phyloP scores from a whole-genome alignment of 2,329 filamentous ascomycete species.

The Fusarium phyllophilum region DNA sequence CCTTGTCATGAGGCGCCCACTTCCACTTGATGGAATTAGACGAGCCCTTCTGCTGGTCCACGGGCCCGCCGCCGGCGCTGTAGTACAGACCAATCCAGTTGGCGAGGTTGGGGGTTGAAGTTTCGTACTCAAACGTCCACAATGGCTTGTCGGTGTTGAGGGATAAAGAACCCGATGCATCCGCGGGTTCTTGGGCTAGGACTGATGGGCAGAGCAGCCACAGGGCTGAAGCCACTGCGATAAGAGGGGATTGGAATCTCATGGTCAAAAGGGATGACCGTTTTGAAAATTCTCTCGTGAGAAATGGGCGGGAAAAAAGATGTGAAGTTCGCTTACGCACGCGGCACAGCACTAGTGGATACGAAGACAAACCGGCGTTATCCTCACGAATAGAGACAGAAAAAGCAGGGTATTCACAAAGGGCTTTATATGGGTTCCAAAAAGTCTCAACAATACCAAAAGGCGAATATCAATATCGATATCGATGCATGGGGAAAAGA shows the following conservation, averaged over 20 bases:
- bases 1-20: slow-evolving; percentile 45
- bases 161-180: slow-evolving; percentile 31
- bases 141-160: slow-evolving; percentile 23
- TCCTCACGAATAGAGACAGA: background rate
- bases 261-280: slow-evolving; percentile 4
- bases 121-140: slow-evolving; percentile 52
- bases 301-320: background rate
- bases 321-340: slow-evolving; percentile 1
- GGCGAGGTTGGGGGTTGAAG: slow-evolving; percentile 35
- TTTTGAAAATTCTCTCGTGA: background rate
- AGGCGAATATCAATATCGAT: background rate
- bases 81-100: slow-evolving; percentile 55
- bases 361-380: background rate
- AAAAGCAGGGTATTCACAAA: background rate
- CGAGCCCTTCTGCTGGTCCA: slow-evolving; percentile 44
- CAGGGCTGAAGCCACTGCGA: slow-evolving; percentile 20
- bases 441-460: background rate
- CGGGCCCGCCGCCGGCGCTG: slow-evolving; percentile 48
- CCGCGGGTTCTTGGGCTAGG: slow-evolving; percentile 5
- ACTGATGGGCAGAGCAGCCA: slow-evolving; percentile 26
- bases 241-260: slow-evolving; percentile 25
- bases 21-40: slow-evolving; percentile 48
- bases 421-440: slow-evolving; percentile 7
- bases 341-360: slow-evolving; percentile 1
- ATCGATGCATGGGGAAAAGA: background rate